Percentiles rank a stretch among this genome's conserved stretches.
phyloP scores from a whole-genome alignment of 805 yeast genomes.

The Kuraishia molischiana region DNA sequence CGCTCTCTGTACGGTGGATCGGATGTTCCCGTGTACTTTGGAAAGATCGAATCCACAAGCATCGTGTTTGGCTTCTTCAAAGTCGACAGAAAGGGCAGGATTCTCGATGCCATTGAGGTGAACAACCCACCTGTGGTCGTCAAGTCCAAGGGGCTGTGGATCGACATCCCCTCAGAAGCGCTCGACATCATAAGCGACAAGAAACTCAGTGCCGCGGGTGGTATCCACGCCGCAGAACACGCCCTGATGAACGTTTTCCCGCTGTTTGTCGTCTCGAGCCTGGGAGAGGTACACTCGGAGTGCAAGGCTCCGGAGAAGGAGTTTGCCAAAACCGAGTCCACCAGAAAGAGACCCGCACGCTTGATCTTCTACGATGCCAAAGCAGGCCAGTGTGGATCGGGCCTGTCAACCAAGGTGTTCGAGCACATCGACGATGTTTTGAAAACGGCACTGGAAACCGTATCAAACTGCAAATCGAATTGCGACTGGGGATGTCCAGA shows the following conservation, averaged over 20 bases:
- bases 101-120: slow-evolving; percentile 91
- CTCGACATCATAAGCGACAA: slow-evolving; percentile 49
- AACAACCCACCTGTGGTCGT: slow-evolving; percentile 72
- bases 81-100: slow-evolving; percentile 61
- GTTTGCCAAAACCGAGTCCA: slow-evolving; percentile 66
- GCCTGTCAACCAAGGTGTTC: slow-evolving; percentile 71
- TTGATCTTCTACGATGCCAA: slow-evolving; percentile 75
- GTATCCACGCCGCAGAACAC: slow-evolving; percentile 96
- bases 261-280: slow-evolving; percentile 57
- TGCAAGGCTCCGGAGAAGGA: slow-evolving; percentile 98
- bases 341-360: slow-evolving; percentile 77
- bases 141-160: slow-evolving; percentile 80
- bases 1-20: slow-evolving; percentile 39
- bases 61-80: slow-evolving; percentile 92
- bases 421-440: slow-evolving; percentile 65
- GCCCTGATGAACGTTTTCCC: slow-evolving; percentile 77
- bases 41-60: slow-evolving; percentile 61
- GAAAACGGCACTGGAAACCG: slow-evolving; percentile 43
- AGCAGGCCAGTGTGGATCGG: slow-evolving; percentile 76
- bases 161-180: slow-evolving; percentile 68
- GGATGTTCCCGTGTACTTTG: slow-evolving; percentile 60
- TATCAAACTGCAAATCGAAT: slow-evolving; percentile 59
- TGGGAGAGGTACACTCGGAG: slow-evolving; percentile 79
- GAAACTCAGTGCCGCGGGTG: slow-evolving; percentile 67
- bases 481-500: slow-evolving; percentile 65